Evolutionary conservation across 208 protist genomes (phyloP).

Genomic region (Trypanosomatidae sp.): DNA sequence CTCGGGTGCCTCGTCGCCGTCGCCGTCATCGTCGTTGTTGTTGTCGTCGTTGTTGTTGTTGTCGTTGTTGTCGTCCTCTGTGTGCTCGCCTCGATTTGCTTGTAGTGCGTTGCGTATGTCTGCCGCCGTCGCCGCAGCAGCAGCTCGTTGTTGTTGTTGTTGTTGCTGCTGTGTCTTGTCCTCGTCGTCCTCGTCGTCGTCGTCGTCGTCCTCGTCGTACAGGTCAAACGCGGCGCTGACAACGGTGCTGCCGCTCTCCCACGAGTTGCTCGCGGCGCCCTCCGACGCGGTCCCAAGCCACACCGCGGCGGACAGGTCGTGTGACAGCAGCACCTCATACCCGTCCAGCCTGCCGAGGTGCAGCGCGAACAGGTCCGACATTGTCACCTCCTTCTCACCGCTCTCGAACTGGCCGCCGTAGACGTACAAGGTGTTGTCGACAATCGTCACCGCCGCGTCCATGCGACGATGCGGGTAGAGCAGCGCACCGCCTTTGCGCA

Average conservation of each 20-base stretch:
- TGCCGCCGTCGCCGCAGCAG: background rate
- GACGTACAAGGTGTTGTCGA: conserved; percentile 70
- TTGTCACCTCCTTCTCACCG: conserved; percentile 76
- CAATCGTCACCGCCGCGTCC: conserved; percentile 42
- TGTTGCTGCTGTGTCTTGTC: background rate
- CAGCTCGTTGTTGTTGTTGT: conserved; percentile 2
- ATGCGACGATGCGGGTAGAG: conserved; percentile 79
- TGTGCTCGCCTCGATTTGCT: no score
- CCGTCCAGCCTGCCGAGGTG: conserved; percentile 76
- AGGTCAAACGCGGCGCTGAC: conserved; percentile 67
- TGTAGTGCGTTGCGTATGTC: conserved; percentile 2
- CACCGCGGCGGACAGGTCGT: conserved; percentile 61
- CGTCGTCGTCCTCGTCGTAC: conserved; percentile 55
- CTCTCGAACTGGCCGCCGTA: conserved; percentile 87
- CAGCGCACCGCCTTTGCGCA: conserved; percentile 30
- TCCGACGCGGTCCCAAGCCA: conserved; percentile 82
- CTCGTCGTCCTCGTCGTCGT: conserved; percentile 37
- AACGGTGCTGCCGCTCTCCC: conserved; percentile 81
- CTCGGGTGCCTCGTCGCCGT: conserved; percentile 54
- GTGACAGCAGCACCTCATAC: conserved; percentile 64
- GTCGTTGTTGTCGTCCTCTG: no score
- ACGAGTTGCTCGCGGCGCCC: conserved; percentile 52
- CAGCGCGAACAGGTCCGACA: conserved; percentile 78
- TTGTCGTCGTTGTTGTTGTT: no score
- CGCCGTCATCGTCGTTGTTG: conserved; percentile 24